Conservation (phyloP, 129 eudicot genomes). For the Lonicera japonica region DNA sequence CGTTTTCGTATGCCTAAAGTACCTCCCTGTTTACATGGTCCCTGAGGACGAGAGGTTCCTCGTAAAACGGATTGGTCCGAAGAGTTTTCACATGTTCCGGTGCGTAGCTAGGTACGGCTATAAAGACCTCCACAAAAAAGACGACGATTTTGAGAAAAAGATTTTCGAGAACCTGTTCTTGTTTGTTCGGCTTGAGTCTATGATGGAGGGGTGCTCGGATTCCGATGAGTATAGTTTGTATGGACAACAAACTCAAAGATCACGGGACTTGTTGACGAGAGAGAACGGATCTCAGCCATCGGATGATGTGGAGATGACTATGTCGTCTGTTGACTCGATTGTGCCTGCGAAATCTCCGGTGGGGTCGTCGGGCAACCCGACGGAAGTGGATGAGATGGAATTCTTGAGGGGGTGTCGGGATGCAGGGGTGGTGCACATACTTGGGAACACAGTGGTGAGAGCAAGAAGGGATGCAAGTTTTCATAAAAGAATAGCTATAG, state of each 20-base stretch:
- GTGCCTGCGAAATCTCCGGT: slow-evolving; percentile 48
- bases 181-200: slow-evolving; percentile 79
- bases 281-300: slow-evolving; percentile 34
- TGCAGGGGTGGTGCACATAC: slow-evolving; percentile 91
- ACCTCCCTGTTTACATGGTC: slow-evolving; percentile 81
- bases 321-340: slow-evolving; percentile 67
- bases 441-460: slow-evolving; percentile 78
- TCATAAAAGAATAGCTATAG: slow-evolving; percentile 59
- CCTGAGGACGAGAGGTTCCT: slow-evolving; percentile 85
- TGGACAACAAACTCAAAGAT: slow-evolving; percentile 50
- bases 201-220: slow-evolving; percentile 96
- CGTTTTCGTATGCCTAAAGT: slow-evolving; percentile 81
- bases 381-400: slow-evolving; percentile 72
- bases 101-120: slow-evolving; percentile 95
- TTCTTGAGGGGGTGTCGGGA: slow-evolving; percentile 64
- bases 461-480: slow-evolving; percentile 68
- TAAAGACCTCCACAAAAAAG: slow-evolving; percentile 91
- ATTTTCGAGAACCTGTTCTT: slow-evolving; percentile 61
- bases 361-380: slow-evolving; percentile 53
- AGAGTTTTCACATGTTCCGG: slow-evolving; percentile 85
- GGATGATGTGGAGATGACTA: slow-evolving; percentile 12
- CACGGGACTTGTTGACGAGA: slow-evolving; percentile 36
- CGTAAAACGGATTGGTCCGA: slow-evolving; percentile 87
- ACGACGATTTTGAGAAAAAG: slow-evolving; percentile 82
- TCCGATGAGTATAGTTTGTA: slow-evolving; percentile 79